Conservation (phyloP, 768 basidiomycete genomes). For the Trametes cingulata region DNA sequence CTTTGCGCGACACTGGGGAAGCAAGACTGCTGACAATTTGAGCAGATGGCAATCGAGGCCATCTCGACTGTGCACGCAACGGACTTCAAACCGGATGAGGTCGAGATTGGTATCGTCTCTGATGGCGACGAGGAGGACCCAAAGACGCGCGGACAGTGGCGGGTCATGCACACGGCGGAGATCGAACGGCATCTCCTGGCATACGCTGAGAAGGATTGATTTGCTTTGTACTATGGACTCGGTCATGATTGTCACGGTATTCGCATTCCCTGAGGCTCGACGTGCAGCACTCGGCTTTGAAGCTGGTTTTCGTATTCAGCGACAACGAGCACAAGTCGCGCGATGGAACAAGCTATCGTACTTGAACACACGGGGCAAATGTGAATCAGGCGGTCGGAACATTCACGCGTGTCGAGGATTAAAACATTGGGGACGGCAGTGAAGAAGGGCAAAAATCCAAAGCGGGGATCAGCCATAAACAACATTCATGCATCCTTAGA, state of each 20-base stretch:
- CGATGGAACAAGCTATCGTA: too few relatives aligned
- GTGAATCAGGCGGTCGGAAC: too few relatives aligned
- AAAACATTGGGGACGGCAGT: too few relatives aligned
- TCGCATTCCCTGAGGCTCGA: neutral
- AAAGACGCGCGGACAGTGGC: slow-evolving; percentile 76
- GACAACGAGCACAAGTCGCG: too few relatives aligned
- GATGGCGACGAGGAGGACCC: slow-evolving; percentile 66
- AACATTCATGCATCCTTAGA: slow-evolving; percentile 5
- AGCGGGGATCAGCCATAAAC: too few relatives aligned
- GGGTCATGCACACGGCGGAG: slow-evolving; percentile 75
- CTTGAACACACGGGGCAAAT: too few relatives aligned
- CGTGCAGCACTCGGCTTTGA: too few relatives aligned
- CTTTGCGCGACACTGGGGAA: neutral
- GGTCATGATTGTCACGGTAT: slow-evolving; percentile 9
- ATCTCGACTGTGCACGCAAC: slow-evolving; percentile 94
- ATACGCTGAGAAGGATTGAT: slow-evolving; percentile 87
- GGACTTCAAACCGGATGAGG: slow-evolving; percentile 93
- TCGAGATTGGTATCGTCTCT: slow-evolving; percentile 94
- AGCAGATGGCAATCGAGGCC: slow-evolving; percentile 88
- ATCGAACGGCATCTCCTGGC: slow-evolving; percentile 80
- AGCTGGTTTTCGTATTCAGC: too few relatives aligned
- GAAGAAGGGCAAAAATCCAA: too few relatives aligned
- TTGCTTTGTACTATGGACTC: slow-evolving; percentile 22
- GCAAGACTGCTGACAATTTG: neutral
- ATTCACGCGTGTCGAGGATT: too few relatives aligned